Conservation (phyloP, 208 protist species). For the Trypanosomatidae sp. region DNA sequence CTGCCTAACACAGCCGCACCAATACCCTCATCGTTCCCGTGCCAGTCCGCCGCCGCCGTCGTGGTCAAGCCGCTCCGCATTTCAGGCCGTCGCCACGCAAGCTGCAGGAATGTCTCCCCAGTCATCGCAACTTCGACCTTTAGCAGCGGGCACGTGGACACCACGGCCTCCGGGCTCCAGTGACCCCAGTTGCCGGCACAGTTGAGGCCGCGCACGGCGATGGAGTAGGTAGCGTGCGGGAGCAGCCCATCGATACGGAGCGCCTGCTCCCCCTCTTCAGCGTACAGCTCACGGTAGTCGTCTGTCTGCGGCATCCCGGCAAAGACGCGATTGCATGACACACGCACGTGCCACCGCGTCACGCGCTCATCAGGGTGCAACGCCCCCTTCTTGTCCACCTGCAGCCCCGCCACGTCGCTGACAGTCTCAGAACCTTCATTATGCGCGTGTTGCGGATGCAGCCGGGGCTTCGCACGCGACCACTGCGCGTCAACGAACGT, state of each 20-base stretch:
- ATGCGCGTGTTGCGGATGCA: not conserved
- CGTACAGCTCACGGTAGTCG: constrained; percentile 59
- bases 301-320: constrained; percentile 62
- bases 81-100: constrained; percentile 70
- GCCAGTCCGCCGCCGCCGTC: not conserved
- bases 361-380: constrained; percentile 67
- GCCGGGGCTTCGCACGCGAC: constrained; percentile 42
- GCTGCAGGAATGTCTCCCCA: constrained; percentile 86
- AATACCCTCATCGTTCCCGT: not conserved
- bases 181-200: constrained; percentile 81
- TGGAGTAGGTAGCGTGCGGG: constrained; percentile 67
- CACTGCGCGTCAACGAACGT: constrained; percentile 85
- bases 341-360: constrained; percentile 83
- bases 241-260: constrained; percentile 62
- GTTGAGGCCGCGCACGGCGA: constrained; percentile 80
- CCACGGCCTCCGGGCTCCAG: constrained; percentile 65
- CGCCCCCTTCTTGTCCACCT: constrained; percentile 24
- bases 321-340: constrained; percentile 68
- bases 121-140: constrained; percentile 54
- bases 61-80: constrained; percentile 1
- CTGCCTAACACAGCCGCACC: not conserved
- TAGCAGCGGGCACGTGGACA: constrained; percentile 81
- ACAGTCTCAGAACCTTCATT: not conserved
- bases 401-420: constrained; percentile 18
- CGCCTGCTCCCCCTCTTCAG: constrained; percentile 36